Conservation (phyloP, 108 stramenopile genomes). For the Phaeodactylum tricornutum region DNA sequence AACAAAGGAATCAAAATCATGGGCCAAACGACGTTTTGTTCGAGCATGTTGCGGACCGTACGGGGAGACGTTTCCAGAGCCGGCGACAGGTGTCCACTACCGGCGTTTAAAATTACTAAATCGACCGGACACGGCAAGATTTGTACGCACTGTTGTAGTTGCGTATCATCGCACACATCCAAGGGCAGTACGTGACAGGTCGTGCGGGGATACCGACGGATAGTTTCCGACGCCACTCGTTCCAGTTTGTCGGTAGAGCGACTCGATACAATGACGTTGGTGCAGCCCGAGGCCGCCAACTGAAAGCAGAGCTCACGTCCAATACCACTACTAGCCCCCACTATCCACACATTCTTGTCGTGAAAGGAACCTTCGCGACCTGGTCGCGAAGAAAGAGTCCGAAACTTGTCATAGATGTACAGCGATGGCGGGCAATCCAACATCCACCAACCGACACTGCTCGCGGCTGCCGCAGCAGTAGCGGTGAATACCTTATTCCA, state of each 20-base stretch:
- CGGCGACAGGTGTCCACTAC: conserved; percentile 27
- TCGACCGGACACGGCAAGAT: neutral
- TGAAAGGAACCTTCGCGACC: neutral
- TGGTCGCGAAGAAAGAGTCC: no score
- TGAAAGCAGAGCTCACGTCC: conserved; percentile 45
- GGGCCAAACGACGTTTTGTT: conserved; percentile 32
- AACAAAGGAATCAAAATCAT: conserved; percentile 23
- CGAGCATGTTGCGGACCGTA: conserved; percentile 16
- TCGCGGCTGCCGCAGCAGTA: no score
- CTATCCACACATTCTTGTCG: conserved; percentile 49
- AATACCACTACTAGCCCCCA: conserved; percentile 61
- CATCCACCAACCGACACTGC: no score
- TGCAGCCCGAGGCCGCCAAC: conserved; percentile 16
- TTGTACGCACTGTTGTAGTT: neutral
- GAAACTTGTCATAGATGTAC: conserved; percentile 21
- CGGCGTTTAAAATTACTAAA: conserved; percentile 30
- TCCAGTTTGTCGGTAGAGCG: conserved; percentile 25
- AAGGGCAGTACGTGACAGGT: conserved; percentile 21
- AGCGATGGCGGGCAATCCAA: conserved; percentile 14
- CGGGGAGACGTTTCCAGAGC: conserved; percentile 6
- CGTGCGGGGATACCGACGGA: neutral
- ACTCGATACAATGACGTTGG: conserved; percentile 42
- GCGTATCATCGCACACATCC: conserved; percentile 19
- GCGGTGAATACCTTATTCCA: no score
- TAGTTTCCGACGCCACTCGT: conserved; percentile 11